Conservation (phyloP, 768 basidiomycete genomes). For the Leccinum ochraceum region DNA sequence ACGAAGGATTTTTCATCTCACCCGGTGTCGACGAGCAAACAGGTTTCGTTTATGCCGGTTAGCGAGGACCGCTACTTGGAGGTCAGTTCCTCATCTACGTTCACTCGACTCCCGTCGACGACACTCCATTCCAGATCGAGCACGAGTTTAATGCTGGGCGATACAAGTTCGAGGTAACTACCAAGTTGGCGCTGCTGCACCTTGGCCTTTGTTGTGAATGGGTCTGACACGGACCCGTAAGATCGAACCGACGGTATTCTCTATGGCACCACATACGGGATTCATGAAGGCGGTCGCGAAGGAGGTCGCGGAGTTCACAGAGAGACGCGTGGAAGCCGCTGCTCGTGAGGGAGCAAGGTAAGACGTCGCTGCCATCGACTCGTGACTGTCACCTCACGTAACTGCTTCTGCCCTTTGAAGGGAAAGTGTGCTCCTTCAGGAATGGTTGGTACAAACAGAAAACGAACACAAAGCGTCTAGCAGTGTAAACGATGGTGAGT, state of each 20-base stretch:
- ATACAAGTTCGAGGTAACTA: conserved; percentile 50
- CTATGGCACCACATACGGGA: conserved; percentile 47
- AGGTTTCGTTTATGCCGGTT: conserved; percentile 55
- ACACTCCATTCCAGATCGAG: conserved; percentile 40
- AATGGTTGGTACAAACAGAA: conserved; percentile 42
- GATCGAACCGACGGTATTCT: conserved; percentile 54
- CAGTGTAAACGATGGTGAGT: conserved; percentile 7
- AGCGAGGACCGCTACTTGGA: conserved; percentile 49
- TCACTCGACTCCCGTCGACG: background rate
- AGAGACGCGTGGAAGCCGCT: conserved; percentile 39
- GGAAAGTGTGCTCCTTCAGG: conserved; percentile 41
- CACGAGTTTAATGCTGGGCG: conserved; percentile 52
- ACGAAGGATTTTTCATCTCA: background rate
- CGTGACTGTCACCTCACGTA: background rate
- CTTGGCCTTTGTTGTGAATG: background rate
- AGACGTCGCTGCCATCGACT: background rate
- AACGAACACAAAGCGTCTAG: conserved; percentile 1
- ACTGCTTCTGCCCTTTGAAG: conserved; percentile 24
- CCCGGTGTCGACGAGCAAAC: background rate
- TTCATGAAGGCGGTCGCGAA: conserved; percentile 43
- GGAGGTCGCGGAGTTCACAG: conserved; percentile 44
- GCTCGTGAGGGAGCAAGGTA: conserved; percentile 43
- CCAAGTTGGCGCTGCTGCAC: background rate
- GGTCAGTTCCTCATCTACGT: conserved; percentile 29
- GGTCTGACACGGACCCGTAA: conserved; percentile 23